A percentile compares a stretch with the other conserved stretches of the same genome.
These are phyloP conservation scores for Rhodotorula diobovata DNA, from an alignment of 768 basidiomycete genomes.

Conservation along the genomic window DNA sequence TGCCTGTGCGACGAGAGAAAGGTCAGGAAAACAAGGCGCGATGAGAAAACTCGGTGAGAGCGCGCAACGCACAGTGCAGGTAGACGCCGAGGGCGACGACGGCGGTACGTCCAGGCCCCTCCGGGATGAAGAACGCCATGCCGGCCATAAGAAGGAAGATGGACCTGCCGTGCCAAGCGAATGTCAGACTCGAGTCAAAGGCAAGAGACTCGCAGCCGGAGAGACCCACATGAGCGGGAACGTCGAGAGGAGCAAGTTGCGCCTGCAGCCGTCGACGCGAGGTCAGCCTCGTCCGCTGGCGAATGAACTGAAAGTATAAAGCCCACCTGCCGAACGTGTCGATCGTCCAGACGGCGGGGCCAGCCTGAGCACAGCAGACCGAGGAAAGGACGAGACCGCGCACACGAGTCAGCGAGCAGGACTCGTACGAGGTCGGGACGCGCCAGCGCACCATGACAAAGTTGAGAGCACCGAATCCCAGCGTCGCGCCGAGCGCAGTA, in stretches of 20 bases:
- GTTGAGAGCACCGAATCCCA: conserved; percentile 30
- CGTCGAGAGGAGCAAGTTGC: conserved; percentile 65
- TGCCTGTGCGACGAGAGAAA: conserved; percentile 5
- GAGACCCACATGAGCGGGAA: conserved; percentile 77
- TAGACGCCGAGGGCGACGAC: conserved; percentile 32
- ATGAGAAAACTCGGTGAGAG: background rate
- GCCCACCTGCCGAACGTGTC: background rate
- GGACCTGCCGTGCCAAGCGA: too few species aligned
- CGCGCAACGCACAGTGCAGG: conserved; percentile 17
- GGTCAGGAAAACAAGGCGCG: background rate
- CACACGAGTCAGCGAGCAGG: too few species aligned
- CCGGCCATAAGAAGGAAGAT: conserved; percentile 45
- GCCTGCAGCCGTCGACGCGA: conserved; percentile 56
- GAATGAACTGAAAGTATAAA: too few species aligned
- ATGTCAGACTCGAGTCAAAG: background rate
- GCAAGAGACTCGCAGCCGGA: conserved; percentile 57
- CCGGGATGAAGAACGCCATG: conserved; percentile 55
- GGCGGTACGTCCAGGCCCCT: conserved; percentile 45
- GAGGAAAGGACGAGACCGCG: too few species aligned
- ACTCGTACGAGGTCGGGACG: too few species aligned
- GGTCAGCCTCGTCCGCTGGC: background rate
- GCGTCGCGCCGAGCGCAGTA: conserved; percentile 38
- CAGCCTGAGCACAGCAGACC: background rate
- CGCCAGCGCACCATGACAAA: background rate
- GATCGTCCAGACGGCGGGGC: conserved; percentile 16